These are phyloP conservation scores for Plantago major DNA, from an alignment of 257 asterid genomes.

Conservation along the genomic window DNA sequence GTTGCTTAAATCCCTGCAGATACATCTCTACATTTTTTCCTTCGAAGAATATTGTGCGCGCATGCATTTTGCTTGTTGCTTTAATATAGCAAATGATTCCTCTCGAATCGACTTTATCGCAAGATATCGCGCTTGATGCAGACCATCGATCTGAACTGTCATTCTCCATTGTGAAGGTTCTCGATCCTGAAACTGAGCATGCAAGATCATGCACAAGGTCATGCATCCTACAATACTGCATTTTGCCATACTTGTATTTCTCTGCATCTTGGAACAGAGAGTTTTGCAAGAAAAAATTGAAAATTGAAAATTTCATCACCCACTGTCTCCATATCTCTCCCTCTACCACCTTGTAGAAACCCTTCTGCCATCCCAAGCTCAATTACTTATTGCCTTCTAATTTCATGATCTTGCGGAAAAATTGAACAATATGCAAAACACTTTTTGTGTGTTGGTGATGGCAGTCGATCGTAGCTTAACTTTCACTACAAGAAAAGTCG, in stretches of 20 bases:
- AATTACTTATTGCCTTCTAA: not conserved
- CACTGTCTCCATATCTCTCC: not conserved
- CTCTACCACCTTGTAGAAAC: conserved; percentile 7
- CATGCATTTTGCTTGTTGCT: too few species aligned
- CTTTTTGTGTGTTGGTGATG: conserved; percentile 21
- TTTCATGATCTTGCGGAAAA: conserved; percentile 5
- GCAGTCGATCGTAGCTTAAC: conserved; percentile 30
- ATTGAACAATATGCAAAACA: conserved; percentile 37
- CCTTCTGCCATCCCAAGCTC: conserved; percentile 35
- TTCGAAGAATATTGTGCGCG: too few species aligned
- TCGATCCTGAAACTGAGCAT: conserved; percentile 6
- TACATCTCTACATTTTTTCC: too few species aligned
- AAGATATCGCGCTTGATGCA: too few species aligned
- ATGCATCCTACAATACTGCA: conserved; percentile 23
- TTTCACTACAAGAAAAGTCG: too few species aligned
- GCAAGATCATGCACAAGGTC: conserved; percentile 33
- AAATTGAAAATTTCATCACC: not conserved
- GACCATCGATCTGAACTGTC: too few species aligned
- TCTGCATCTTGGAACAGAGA: conserved; percentile 27
- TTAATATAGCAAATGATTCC: too few species aligned
- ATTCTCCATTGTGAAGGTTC: too few species aligned
- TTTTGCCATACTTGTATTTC: conserved; percentile 8
- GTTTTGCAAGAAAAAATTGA: conserved; percentile 28
- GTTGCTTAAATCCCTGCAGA: too few species aligned
- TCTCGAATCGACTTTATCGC: too few species aligned